These are phyloP conservation scores for Neurospora sp. DNA, from an alignment of 495 filamentous ascomycete species.

Conservation along the genomic window DNA sequence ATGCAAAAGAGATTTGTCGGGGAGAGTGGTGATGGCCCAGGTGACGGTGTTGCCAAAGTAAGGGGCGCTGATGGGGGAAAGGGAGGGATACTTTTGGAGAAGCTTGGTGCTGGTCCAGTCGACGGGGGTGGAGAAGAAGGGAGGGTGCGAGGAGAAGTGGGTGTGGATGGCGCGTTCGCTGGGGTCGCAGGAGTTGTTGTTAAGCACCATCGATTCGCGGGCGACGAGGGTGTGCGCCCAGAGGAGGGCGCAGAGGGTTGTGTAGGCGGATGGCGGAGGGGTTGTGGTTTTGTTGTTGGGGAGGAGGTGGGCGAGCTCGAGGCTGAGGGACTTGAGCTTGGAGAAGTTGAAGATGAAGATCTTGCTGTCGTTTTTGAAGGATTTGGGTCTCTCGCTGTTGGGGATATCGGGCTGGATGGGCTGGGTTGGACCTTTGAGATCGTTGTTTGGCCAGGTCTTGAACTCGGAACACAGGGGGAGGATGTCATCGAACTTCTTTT, in stretches of 20 bases:
- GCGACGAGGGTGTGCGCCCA: background rate
- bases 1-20: background rate
- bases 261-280: background rate
- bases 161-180: background rate
- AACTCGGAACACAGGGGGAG: conserved; percentile 12
- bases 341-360: conserved; percentile 23
- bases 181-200: background rate
- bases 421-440: conserved; percentile 22
- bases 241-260: background rate
- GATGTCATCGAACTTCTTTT: conserved; percentile 16
- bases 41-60: conserved; percentile 1
- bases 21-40: background rate
- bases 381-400: conserved; percentile 4
- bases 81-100: background rate
- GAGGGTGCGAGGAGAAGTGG: background rate
- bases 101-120: background rate
- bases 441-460: conserved; percentile 9
- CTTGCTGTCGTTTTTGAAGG: conserved; percentile 20
- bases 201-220: background rate
- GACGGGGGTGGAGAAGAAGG: background rate
- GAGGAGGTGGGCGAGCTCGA: background rate
- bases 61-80: background rate
- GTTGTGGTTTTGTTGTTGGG: background rate
- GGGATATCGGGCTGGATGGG: conserved; percentile 9
- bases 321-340: background rate